These are phyloP conservation scores for Xylariaceae sp. DNA, from an alignment of 2,329 filamentous ascomycete genomes.

Conservation along the genomic window DNA sequence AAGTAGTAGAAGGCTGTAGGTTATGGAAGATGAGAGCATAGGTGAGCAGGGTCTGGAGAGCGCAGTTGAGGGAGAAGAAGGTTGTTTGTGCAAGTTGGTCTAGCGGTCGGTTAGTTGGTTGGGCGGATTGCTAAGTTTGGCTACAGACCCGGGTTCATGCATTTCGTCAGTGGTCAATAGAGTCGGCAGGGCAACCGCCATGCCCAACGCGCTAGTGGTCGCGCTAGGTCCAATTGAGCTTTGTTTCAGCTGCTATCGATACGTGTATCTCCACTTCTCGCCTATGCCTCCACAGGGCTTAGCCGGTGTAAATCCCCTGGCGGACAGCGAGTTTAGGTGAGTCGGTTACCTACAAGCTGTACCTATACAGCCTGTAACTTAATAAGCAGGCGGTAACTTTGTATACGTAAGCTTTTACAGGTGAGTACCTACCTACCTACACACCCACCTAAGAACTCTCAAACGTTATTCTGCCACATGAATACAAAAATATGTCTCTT, in stretches of 20 bases:
- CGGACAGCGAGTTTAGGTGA: background rate
- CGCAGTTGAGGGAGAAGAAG: background rate
- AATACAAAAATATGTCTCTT: no score
- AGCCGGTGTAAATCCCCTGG: background rate
- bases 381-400: no score
- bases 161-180: constrained; percentile 32
- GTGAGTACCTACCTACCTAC: background rate
- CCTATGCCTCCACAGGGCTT: background rate
- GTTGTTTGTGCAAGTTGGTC: constrained; percentile 4
- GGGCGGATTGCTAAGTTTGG: constrained; percentile 15
- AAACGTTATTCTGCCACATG: no score
- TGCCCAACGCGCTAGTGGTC: constrained; percentile 4
- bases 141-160: constrained; percentile 18
- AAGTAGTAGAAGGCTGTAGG: background rate
- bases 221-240: background rate
- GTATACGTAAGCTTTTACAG: background rate
- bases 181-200: constrained; percentile 28
- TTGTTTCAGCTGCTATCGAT: constrained; percentile 15
- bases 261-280: background rate
- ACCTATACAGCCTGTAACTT: no score
- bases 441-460: no score
- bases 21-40: constrained; percentile 7
- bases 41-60: background rate
- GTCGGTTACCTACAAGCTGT: no score
- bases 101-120: constrained; percentile 4